Evolutionary conservation across 2,329 filamentous ascomycete genomes (phyloP), one percentile per base, ranked within the genome.

Genomic region (Apiospora hydei): DNA sequence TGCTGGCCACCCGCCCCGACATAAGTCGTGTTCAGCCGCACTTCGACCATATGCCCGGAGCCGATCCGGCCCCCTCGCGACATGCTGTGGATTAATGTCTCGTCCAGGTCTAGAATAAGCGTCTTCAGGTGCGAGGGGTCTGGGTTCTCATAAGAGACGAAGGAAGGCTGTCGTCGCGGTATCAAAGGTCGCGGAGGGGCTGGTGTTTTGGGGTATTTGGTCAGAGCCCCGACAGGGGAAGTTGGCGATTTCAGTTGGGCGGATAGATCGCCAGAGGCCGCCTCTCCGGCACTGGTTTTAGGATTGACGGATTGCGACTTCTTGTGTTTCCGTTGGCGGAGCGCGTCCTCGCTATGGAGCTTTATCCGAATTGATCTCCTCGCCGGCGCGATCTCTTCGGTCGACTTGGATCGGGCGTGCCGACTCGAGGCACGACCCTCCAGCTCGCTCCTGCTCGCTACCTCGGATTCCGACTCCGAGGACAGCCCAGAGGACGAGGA

Each of bases 1-100:
- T 90, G 86, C 76, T 91, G 88, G 38, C 92, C 91, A 44, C 90
- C 91, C 67, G 90, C 88, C 71, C 90, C 91, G 64, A 94, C 88
- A 71, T 90, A 84, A 74, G 90, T 91, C 72, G 92, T 92, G 80
- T 93, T 94, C 73, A 98, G 88, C 78, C 95, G 95, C 75, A 99
- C 96, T 84, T 99, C 96, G 70, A 99, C 95, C 96, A 99, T 99
- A 83, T 99, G 96, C 24, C 96, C 96, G 26, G 94, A 96, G 78
- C 94, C 96, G 92, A 98, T 98, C 72, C 96, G 90, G 70, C 96
- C 95, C 43, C 96, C 96, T 81, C 98, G 98, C 73, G 96, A 95
- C 88, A 98, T 95, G 82, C 95, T 98, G 86, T 99, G 96, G 76
- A 99, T 99, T 76, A 99, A 85, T 0, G 96, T 99, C 83, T 99